Conservation (phyloP, 176 grass and related monocot species). For the Alopecurus myosuroides region DNA sequence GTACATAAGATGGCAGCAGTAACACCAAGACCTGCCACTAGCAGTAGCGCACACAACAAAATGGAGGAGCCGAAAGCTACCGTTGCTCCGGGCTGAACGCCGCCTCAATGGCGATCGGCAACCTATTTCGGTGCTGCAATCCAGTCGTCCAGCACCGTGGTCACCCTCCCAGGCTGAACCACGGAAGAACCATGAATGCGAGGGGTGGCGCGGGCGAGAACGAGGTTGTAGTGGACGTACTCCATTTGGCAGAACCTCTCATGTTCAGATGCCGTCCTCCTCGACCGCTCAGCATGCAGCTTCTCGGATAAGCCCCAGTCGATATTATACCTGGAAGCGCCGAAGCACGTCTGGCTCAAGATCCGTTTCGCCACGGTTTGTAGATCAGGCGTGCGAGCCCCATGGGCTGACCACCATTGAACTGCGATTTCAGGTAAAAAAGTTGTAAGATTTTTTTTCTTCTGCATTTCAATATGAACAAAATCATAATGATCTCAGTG, state of each 20-base stretch:
- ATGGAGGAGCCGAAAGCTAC: background rate
- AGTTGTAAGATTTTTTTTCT: background rate
- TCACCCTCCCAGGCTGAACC: background rate
- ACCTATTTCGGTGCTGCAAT: background rate
- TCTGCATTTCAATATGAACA: background rate
- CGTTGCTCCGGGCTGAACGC: background rate
- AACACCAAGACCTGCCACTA: background rate
- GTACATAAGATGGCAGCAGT: background rate
- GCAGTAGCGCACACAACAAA: background rate
- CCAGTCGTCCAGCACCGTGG: constrained; percentile 20
- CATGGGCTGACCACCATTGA: constrained; percentile 62
- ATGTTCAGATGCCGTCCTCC: constrained; percentile 28
- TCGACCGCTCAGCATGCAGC: constrained; percentile 35
- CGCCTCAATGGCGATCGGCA: background rate
- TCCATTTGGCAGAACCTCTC: constrained; percentile 44
- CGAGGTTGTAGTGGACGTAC: constrained; percentile 64
- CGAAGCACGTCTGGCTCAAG: constrained; percentile 68
- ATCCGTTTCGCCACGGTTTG: constrained; percentile 37
- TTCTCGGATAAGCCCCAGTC: constrained; percentile 49
- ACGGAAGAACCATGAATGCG: background rate
- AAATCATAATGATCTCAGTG: background rate
- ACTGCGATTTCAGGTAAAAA: constrained; percentile 31
- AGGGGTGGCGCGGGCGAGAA: background rate
- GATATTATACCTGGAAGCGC: constrained; percentile 51
- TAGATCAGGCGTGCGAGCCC: constrained; percentile 30